A percentile compares a stretch with the other conserved stretches of the same genome.
These are phyloP conservation scores for Aureobasidium subglaciale DNA, from an alignment of 2,329 filamentous ascomycete species.

Conservation along the genomic window DNA sequence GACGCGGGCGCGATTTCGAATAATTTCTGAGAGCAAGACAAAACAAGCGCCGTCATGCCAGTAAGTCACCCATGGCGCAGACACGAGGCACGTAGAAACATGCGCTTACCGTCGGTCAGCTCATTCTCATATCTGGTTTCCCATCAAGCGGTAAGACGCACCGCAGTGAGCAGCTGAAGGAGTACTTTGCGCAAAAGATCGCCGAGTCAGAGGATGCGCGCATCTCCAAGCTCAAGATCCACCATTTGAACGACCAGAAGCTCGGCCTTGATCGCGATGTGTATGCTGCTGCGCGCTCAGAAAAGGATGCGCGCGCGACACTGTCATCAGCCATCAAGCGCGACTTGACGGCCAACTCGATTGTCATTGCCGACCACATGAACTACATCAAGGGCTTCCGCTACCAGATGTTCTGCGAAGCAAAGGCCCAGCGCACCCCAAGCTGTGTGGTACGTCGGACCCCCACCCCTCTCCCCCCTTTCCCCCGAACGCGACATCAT, in stretches of 20 bases:
- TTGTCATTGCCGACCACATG: conserved; percentile 71
- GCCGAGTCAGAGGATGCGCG: conserved; percentile 39
- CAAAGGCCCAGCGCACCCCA: conserved; percentile 69
- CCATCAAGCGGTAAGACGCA: conserved; percentile 58
- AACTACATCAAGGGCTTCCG: conserved; percentile 91
- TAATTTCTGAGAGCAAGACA: not conserved
- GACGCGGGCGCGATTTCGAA: too few species aligned
- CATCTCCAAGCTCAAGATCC: conserved; percentile 53
- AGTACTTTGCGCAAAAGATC: conserved; percentile 56
- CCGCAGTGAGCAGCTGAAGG: conserved; percentile 56
- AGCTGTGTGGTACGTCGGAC: conserved; percentile 57
- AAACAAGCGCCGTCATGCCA: not conserved
- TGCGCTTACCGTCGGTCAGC: conserved; percentile 32
- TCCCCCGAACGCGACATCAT: not conserved
- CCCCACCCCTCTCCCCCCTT: not conserved
- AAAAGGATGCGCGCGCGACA: conserved; percentile 74
- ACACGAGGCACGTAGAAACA: not conserved
- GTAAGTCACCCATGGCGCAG: not conserved
- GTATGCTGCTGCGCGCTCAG: conserved; percentile 69
- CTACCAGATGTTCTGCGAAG: conserved; percentile 79
- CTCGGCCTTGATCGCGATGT: conserved; percentile 63
- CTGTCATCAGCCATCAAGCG: conserved; percentile 74
- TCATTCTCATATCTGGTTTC: conserved; percentile 56
- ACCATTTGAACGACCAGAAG: conserved; percentile 66
- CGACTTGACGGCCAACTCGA: conserved; percentile 61